Evolutionary conservation across 345 rosid species (phyloP).

Genomic region (Firmiana major): DNA sequence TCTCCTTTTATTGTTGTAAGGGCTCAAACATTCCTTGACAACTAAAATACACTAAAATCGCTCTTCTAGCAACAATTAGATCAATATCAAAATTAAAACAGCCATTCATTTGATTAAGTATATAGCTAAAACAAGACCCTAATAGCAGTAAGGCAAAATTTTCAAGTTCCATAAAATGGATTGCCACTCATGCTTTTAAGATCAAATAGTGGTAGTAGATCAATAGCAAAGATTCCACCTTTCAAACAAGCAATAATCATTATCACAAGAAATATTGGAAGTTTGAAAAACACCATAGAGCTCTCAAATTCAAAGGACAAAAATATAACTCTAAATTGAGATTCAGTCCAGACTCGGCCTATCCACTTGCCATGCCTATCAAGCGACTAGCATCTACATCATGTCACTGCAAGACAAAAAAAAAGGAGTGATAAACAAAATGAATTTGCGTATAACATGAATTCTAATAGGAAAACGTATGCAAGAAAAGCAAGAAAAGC

Average conservation of each 20-base stretch:
- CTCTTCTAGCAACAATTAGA: not conserved
- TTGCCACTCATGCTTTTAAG: not conserved
- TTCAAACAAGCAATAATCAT: not conserved
- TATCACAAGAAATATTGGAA: not conserved
- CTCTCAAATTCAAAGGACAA: not conserved
- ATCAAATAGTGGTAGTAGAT: not conserved
- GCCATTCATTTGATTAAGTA: not conserved
- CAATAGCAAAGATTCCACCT: not conserved
- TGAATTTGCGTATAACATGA: not conserved
- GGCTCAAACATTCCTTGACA: not conserved
- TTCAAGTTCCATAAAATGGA: not conserved
- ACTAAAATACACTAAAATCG: not conserved
- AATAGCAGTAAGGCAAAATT: not conserved
- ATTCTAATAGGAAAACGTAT: not conserved
- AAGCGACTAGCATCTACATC: not conserved
- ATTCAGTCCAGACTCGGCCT: not conserved
- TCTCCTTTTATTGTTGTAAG: not conserved
- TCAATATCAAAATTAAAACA: not conserved
- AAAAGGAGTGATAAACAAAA: not conserved
- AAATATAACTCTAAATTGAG: not conserved
- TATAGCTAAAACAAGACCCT: not conserved
- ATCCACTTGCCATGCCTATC: not conserved
- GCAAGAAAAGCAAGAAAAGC: too few species aligned
- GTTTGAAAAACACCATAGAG: not conserved
- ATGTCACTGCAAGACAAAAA: not conserved